Base-by-base conservation (phyloP, 2,329 filamentous ascomycete genomes). In the Phyllosticta capitalensis region DNA sequence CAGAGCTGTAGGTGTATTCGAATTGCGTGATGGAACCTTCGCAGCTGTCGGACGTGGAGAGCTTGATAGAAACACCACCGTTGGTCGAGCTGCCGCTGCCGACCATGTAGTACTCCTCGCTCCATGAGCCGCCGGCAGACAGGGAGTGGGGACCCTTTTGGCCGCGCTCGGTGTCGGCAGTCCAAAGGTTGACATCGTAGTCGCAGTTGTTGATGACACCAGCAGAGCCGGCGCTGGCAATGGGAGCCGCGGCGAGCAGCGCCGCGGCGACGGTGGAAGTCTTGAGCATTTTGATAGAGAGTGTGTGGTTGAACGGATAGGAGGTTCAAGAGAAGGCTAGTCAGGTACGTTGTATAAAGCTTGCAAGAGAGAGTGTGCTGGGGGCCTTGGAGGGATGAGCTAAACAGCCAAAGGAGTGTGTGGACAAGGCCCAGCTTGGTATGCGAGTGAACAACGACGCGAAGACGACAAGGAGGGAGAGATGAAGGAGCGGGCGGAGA, bases 341-440 rank as follows among this genome's bases (percentile, higher is more conserved):
- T 21, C 28, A 30, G 48, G n/a, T 7, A 20, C n/a, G 33, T 17
- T n/a, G 52, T 22, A 21, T 26, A 48, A n/a, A 53, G 51, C 52
- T 55, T 30, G 14, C 19, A 38, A 74, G 71, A 28, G 72, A 73
- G 62, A 65, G 72, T 68, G 62, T 67, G 69, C 69, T 65, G 69
- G 70, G 67, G 71, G 68, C 70, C 73, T 63, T 72, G 24, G 7
- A 71, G 71, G 73, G 70, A 73, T 71, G 71, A 74, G 71, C 65
- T 71, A 67, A 69, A 68, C 70, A 71, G 69, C 70, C 65, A 70
- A 65, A 71, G 60, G 71, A 70, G 66, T 63, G 67, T 63, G 67
- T 67, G 64, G 65, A 67, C 66, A 65, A 68, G 71, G 67, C 71
- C 71, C 69, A 70, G 69, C 68, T 71, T 69, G 68, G 66, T n/a